Evolutionary conservation across 306 rosid species (phyloP), one percentile per base, ranked within the genome.

Genomic region (Cicer bijugum): DNA sequence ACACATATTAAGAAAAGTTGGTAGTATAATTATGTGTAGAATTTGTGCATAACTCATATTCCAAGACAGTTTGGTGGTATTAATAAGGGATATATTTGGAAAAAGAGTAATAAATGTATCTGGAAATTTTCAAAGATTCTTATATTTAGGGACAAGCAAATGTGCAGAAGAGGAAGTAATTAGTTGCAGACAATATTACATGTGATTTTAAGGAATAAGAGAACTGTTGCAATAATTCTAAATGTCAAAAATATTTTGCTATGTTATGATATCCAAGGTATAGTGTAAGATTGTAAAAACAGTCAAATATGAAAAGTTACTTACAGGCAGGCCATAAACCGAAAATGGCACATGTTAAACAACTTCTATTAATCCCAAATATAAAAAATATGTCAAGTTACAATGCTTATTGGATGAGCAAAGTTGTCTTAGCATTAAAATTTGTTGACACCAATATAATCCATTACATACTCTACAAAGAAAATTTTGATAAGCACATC

Each of bases 281-380:
- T 4, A 1, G 77, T 35, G 23, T 37, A 19, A 58, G 7, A 0
- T 8, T 45, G 75, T 57, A 37, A 40, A 70, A 28, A 3, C 35
- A 28, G 35, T 3, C 64, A 6, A 59, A 59, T 40, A 23, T 50
- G 10, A 55, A 17, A 64, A 53, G 9, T 60, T 69, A 74, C 51
- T 74, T 44, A 52, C 40, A 12, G 67, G 12, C 50, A 58, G 10
- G 35, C 7, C 46, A 69, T 47, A 9, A 6, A 20, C 1, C 3
- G 10, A 51, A 56, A 46, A 47, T 9, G 59, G 6, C 67, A 60
- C 14, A 14, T 38, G 47, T 14, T 8, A 5, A 53, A 20, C n/a
- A 75, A 56, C 12, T n/a, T 12, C 67, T 64, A 6, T 50, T 46
- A 57, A 52, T 68, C 44, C 57, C 19, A 39, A 35, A 14, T 10